Evolutionary conservation across 2,329 filamentous ascomycete genomes (phyloP), one percentile per base, ranked within the genome.

Genomic region (Seiridium cupressi): DNA sequence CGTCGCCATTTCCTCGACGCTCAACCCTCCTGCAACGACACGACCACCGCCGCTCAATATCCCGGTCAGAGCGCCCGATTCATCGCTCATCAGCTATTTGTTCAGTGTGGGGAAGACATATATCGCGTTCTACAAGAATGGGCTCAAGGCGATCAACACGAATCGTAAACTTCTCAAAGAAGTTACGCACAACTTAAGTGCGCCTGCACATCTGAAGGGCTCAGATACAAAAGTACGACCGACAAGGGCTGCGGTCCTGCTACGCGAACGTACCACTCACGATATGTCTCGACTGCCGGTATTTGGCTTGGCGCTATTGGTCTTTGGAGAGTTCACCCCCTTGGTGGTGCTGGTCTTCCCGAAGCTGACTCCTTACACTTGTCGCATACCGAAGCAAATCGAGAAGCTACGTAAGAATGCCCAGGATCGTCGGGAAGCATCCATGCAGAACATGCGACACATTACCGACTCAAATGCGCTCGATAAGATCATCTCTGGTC

Each of bases 251-350:
- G 85, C 91, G 62, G 89, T 89, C 76, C 88, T 93, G 65, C 82
- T 96, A 2, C 74, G 90, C 55, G 78, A 78, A 62, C 85, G 94
- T 61, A 88, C 87, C 47, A 78, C 80, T 47, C 84, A 90, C 68
- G 95, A 98, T 73, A 76, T 92, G 51, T 77, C 85, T n/a, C 88
- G 92, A 32, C 80, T 97, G 57, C 92, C 93, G 0, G 74, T 90
- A 1, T 97, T 99, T 72, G 88, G 80, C 0, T 62, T 96, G 3
- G 77, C 97, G 55, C 81, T 97, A 5, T 68, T 94, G 1, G 63
- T 96, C 13, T 91, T 90, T 71, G 94, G 93, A 34, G 94, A 98
- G 75, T 89, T 96, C 76, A 91, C 93, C 1, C 92, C 93, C 0
- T 70, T 98, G 5, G 76, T 96, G 5, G 89, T 96, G 1, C 78